Percentiles rank a stretch among this genome's conserved stretches.
These are phyloP conservation scores for Thraustotheca clavata DNA, from an alignment of 352 stramenopile species.

Conservation along the genomic window DNA sequence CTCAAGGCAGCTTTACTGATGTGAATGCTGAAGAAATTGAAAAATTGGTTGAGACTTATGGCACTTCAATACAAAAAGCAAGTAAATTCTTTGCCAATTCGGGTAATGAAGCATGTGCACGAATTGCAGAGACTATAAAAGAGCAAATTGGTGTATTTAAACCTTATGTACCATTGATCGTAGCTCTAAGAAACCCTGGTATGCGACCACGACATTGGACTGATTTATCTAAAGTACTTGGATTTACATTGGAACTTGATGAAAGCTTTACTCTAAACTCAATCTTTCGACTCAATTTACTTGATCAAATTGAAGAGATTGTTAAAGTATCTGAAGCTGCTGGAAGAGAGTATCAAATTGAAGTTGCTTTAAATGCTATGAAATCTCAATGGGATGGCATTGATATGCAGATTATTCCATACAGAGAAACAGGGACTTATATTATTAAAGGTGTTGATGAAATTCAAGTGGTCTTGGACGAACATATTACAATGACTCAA, in stretches of 20 bases:
- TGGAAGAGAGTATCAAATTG: slow-evolving; percentile 93
- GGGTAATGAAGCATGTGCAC: slow-evolving; percentile 75
- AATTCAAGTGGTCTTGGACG: slow-evolving; percentile 90
- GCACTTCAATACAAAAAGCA: slow-evolving; percentile 82
- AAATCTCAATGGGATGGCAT: slow-evolving; percentile 86
- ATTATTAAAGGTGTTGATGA: slow-evolving; percentile 94
- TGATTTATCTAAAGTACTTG: slow-evolving; percentile 76
- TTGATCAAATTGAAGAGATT: slow-evolving; percentile 86
- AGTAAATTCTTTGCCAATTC: slow-evolving; percentile 90
- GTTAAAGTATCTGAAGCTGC: slow-evolving; percentile 88
- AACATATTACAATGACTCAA: slow-evolving; percentile 95
- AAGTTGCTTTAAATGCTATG: slow-evolving; percentile 90
- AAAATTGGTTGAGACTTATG: slow-evolving; percentile 79
- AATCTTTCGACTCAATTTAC: slow-evolving; percentile 74
- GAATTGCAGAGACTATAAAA: slow-evolving; percentile 88
- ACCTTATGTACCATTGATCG: slow-evolving; percentile 89
- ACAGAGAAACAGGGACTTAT: slow-evolving; percentile 90
- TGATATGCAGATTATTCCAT: slow-evolving; percentile 83
- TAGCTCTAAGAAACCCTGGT: slow-evolving; percentile 85
- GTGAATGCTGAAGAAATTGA: slow-evolving; percentile 91
- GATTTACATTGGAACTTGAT: slow-evolving; percentile 82
- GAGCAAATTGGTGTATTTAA: slow-evolving; percentile 90
- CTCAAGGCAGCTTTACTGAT: slow-evolving; percentile 82
- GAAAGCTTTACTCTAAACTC: slow-evolving; percentile 82
- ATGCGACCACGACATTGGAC: slow-evolving; percentile 94